Evolutionary conservation across 176 grass and related monocot species (phyloP), one percentile per base, ranked within the genome.

Genomic region (Triticum turgidum): DNA sequence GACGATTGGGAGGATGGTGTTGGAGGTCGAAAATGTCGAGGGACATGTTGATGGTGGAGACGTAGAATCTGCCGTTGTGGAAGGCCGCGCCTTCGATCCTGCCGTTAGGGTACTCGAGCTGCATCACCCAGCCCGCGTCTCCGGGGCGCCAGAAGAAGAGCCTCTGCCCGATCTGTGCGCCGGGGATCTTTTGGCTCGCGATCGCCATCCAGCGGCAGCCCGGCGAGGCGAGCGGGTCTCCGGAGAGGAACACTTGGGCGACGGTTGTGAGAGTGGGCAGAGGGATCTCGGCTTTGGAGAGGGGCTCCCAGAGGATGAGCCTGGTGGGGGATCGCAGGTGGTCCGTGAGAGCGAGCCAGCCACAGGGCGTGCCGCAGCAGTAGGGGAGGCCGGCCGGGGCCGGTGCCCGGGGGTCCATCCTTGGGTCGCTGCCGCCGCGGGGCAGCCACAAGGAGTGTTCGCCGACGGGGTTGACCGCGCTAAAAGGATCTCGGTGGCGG

Each of bases 271-370:
- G 1, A 1, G n/a, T 14, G 39, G 70, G 70, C n/a, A 73, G 70
- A 27, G n/a, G 11, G n/a, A 80, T 45, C 14, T 80, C 8, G 0
- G 61, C 38, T 12, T 65, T 44, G 78, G 78, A 80, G 37, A 65
- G 59, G 35, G 37, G 78, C 13, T 80, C 78, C 78, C 37, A 45
- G 61, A 80, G 37, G 61, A 80, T 11, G 14, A 80, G 7, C 4
- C 59, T 39, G 4, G 59, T 65, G 34, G 22, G 59, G 37, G 14
- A 20, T 17, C 14, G 22, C 59, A 42, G 21, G 37, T 25, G 0
- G 13, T 80, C 78, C 7, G 37, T 20, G n/a, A 80, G 78, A 11
- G 38, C 61, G 22, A 80, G 61, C 78, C 78, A 80, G n/a, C 78
- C 78, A 1, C n/a, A 14, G 37, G 61, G n/a, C 22, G 13, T 65